These are phyloP conservation scores for Panicum miliaceum DNA, from an alignment of 176 grass and related monocot genomes.

Conservation along the genomic window DNA sequence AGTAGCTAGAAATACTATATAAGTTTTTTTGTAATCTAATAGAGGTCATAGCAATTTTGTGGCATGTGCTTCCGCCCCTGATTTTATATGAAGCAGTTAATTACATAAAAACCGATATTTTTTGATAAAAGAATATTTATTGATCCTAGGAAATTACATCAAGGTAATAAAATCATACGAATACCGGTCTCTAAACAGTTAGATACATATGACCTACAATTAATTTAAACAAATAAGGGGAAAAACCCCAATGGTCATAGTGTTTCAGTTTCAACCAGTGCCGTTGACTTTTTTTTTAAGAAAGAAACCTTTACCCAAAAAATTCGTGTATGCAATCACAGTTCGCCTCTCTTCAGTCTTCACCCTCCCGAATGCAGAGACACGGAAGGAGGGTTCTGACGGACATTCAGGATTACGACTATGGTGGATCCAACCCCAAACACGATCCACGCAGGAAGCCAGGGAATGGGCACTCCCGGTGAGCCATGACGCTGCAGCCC, in stretches of 20 bases:
- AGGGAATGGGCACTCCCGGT: slow-evolving; percentile 48
- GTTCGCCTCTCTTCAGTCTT: background rate
- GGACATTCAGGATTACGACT: slow-evolving; percentile 76
- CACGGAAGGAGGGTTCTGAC: slow-evolving; percentile 43
- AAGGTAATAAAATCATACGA: no score
- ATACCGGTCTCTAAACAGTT: no score
- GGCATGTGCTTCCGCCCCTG: background rate
- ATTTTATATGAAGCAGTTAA: no score
- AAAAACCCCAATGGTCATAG: background rate
- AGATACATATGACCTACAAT: no score
- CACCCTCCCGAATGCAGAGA: slow-evolving; percentile 28
- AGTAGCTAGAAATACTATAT: background rate
- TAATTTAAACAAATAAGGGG: no score
- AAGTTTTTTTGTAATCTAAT: background rate
- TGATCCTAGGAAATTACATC: no score
- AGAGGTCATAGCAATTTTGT: background rate
- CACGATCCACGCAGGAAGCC: slow-evolving; percentile 75
- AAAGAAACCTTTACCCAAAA: no score
- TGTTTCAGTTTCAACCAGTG: background rate
- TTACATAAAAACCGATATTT: background rate
- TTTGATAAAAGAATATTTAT: no score
- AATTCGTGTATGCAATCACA: background rate
- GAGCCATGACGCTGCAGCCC: background rate
- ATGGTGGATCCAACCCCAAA: slow-evolving; percentile 69
- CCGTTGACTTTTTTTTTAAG: no score